phyloP scores from a whole-genome alignment of 495 filamentous ascomycete species.

The Xylaria curta region DNA sequence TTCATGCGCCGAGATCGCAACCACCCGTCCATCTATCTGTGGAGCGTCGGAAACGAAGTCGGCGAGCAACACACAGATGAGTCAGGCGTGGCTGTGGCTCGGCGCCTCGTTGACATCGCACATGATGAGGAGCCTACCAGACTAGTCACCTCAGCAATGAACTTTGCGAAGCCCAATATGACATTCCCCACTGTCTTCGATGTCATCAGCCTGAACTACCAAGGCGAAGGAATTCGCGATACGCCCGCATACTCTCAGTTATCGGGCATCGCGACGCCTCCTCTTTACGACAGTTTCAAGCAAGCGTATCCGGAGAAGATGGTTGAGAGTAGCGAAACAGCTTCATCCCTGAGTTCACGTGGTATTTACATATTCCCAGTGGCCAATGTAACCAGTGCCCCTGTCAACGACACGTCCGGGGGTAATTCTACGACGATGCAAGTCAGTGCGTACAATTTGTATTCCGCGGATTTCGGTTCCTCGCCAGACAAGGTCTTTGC shows the following conservation, averaged over 20 bases:
- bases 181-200: slow-evolving; percentile 42
- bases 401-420: slow-evolving; percentile 11
- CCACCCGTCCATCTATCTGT: slow-evolving; percentile 51
- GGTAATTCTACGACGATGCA: slow-evolving; percentile 14
- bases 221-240: slow-evolving; percentile 44
- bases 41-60: slow-evolving; percentile 53
- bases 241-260: slow-evolving; percentile 15
- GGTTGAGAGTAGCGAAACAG: slow-evolving; percentile 12
- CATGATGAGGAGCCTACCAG: slow-evolving; percentile 45
- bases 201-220: slow-evolving; percentile 51
- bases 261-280: slow-evolving; percentile 12
- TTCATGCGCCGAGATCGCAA: slow-evolving; percentile 53
- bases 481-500: slow-evolving; percentile 14
- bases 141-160: slow-evolving; percentile 44
- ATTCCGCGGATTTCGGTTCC: slow-evolving; percentile 2
- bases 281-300: slow-evolving; percentile 14
- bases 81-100: slow-evolving; percentile 30
- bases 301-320: background rate
- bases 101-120: slow-evolving; percentile 40
- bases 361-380: slow-evolving; percentile 15
- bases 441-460: slow-evolving; percentile 11
- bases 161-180: slow-evolving; percentile 35
- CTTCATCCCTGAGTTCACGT: slow-evolving; percentile 9
- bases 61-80: slow-evolving; percentile 38
- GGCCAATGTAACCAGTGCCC: background rate